Evolutionary conservation across 73 alveolate genomes (phyloP).

Genomic region (Paramecium pentaurelia): DNA sequence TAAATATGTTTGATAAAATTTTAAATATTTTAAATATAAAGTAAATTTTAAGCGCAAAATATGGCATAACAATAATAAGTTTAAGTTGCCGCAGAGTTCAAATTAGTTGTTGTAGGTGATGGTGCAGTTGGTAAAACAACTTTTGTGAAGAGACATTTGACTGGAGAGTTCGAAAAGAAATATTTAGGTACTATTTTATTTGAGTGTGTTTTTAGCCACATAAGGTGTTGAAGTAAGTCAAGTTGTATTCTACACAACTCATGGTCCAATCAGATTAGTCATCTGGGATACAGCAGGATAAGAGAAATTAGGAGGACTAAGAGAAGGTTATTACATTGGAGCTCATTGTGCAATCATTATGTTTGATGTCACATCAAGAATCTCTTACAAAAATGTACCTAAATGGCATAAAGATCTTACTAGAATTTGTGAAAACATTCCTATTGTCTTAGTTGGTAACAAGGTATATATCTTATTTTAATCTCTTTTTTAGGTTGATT

Average conservation of each 20-base stretch:
- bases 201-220: constrained; percentile 73
- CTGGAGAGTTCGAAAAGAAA: constrained; percentile 91
- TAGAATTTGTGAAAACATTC: constrained; percentile 92
- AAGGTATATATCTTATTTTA: constrained; percentile 50
- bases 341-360: constrained; percentile 96
- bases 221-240: constrained; percentile 97
- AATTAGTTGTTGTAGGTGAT: constrained; percentile 92
- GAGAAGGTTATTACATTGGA: constrained; percentile 93
- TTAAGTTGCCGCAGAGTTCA: constrained; percentile 71
- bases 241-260: constrained; percentile 85
- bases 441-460: constrained; percentile 96
- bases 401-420: constrained; percentile 98
- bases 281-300: constrained; percentile 97
- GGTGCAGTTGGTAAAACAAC: constrained; percentile 95
- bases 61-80: constrained; percentile 33
- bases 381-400: constrained; percentile 97
- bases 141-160: constrained; percentile 85
- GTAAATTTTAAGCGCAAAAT: background rate
- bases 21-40: background rate
- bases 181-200: constrained; percentile 51
- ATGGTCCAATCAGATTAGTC: constrained; percentile 80
- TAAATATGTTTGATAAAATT: background rate
- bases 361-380: constrained; percentile 99
- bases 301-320: constrained; percentile 87
- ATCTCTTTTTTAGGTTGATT: constrained; percentile 76